phyloP scores from a whole-genome alignment of 108 stramenopile species.

The Chaetoceros muelleri region DNA sequence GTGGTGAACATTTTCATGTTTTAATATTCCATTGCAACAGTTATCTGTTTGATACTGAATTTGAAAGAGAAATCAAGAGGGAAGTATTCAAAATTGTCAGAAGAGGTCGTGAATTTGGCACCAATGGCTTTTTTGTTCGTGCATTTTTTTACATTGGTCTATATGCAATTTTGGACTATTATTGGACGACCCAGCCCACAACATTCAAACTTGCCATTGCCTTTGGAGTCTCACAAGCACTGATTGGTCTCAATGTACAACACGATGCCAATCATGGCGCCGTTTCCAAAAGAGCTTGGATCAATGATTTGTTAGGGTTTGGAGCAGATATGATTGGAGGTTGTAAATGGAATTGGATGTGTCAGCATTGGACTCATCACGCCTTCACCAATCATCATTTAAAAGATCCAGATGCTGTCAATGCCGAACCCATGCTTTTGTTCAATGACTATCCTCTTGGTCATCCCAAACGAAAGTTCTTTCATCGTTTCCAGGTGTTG shows the following conservation, averaged over 20 bases:
- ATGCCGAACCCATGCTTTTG: slow-evolving; percentile 75
- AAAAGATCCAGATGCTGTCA: slow-evolving; percentile 75
- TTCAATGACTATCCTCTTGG: slow-evolving; percentile 74
- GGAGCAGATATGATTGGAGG: slow-evolving; percentile 86
- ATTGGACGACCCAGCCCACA: slow-evolving; percentile 45
- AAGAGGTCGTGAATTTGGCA: slow-evolving; percentile 78
- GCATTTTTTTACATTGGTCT: slow-evolving; percentile 54
- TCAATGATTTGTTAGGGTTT: slow-evolving; percentile 77
- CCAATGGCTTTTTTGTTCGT: slow-evolving; percentile 58
- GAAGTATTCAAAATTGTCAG: slow-evolving; percentile 87
- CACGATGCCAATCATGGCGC: slow-evolving; percentile 96
- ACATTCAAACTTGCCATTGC: slow-evolving; percentile 45
- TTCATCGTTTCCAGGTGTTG: slow-evolving; percentile 69
- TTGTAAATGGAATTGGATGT: slow-evolving; percentile 82
- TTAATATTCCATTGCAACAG: too few relatives aligned
- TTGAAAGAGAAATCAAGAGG: slow-evolving; percentile 77
- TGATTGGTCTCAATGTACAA: slow-evolving; percentile 87
- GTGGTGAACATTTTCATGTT: too few relatives aligned
- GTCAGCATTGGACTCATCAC: slow-evolving; percentile 82
- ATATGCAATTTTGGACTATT: slow-evolving; percentile 54
- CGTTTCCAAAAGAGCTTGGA: slow-evolving; percentile 60
- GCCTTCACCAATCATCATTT: slow-evolving; percentile 72
- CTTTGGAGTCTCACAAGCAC: slow-evolving; percentile 66
- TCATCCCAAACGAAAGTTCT: slow-evolving; percentile 49
- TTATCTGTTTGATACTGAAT: slow-evolving; percentile 76